phyloP scores from a whole-genome alignment of 2,329 filamentous ascomycete genomes.

The Arthrinium puccinioides region DNA sequence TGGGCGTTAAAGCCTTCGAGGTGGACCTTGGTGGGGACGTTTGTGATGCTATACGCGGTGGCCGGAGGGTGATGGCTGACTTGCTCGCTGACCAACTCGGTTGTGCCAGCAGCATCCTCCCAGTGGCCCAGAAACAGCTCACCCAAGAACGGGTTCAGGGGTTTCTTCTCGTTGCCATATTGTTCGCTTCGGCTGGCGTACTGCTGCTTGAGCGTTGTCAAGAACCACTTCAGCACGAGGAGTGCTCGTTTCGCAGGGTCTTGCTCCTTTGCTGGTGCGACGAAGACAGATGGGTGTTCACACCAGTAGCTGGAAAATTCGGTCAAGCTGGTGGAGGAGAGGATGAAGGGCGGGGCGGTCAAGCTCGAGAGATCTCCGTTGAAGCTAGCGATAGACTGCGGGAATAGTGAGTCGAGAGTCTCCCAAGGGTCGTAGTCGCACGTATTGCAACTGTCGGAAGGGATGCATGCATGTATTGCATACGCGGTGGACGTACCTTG shows the following conservation, averaged over 20 bases:
- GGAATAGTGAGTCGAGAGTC: not conserved
- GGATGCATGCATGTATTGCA: no score
- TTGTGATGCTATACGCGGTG: conserved; percentile 42
- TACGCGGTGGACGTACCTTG: conserved; percentile 15
- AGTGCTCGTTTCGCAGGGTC: conserved; percentile 32
- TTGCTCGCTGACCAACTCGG: conserved; percentile 34
- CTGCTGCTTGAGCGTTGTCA: conserved; percentile 35
- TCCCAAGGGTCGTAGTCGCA: not conserved
- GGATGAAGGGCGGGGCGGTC: conserved; percentile 42
- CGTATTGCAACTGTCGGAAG: no score
- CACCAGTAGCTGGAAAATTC: conserved; percentile 45
- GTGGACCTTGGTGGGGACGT: conserved; percentile 33
- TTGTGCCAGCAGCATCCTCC: conserved; percentile 23
- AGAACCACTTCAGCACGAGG: conserved; percentile 39
- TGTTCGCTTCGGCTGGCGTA: conserved; percentile 17
- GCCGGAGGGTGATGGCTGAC: conserved; percentile 47
- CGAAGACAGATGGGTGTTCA: conserved; percentile 38
- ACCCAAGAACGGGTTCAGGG: conserved; percentile 40
- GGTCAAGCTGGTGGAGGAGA: conserved; percentile 38
- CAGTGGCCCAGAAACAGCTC: conserved; percentile 33
- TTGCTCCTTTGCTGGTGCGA: conserved; percentile 34
- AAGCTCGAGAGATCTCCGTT: conserved; percentile 45
- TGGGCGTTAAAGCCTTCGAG: conserved; percentile 44
- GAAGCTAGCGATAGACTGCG: conserved; percentile 26
- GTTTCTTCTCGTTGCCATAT: conserved; percentile 39